phyloP scores from a whole-genome alignment of 305 asterid genomes.

The Ilex paraguariensis region DNA sequence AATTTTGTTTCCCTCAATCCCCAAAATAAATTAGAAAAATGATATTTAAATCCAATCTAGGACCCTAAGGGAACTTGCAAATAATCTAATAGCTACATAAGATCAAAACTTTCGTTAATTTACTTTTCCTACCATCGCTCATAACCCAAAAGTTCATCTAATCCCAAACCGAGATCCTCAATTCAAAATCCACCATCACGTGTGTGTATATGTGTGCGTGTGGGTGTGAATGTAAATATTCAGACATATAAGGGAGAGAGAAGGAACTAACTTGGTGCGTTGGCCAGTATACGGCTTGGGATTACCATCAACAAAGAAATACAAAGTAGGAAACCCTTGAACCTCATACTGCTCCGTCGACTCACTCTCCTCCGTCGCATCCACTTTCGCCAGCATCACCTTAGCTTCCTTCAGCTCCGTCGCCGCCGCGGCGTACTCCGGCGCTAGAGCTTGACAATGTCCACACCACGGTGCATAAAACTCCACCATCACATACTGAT shows the following conservation, averaged over 20 bases:
- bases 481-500: constrained; percentile 84
- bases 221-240: not conserved
- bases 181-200: too few species aligned
- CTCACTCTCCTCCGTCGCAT: constrained; percentile 61
- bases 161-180: too few species aligned
- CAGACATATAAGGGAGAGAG: not conserved
- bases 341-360: constrained; percentile 67
- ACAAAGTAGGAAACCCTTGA: constrained; percentile 73
- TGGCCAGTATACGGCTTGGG: constrained; percentile 60
- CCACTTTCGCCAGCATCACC: constrained; percentile 73
- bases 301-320: constrained; percentile 70
- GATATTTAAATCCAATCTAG: too few species aligned
- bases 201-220: too few species aligned
- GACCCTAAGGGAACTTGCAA: too few species aligned
- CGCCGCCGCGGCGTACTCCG: constrained; percentile 85
- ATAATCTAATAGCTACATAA: too few species aligned
- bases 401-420: constrained; percentile 52
- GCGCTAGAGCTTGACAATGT: constrained; percentile 66
- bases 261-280: constrained; percentile 57
- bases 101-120: too few species aligned
- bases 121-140: too few species aligned
- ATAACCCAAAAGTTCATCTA: too few species aligned
- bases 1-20: too few species aligned
- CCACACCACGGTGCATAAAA: constrained; percentile 96
- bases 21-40: too few species aligned